Conservation (phyloP, 768 basidiomycete species). For the Kwoniella dejecticola region DNA sequence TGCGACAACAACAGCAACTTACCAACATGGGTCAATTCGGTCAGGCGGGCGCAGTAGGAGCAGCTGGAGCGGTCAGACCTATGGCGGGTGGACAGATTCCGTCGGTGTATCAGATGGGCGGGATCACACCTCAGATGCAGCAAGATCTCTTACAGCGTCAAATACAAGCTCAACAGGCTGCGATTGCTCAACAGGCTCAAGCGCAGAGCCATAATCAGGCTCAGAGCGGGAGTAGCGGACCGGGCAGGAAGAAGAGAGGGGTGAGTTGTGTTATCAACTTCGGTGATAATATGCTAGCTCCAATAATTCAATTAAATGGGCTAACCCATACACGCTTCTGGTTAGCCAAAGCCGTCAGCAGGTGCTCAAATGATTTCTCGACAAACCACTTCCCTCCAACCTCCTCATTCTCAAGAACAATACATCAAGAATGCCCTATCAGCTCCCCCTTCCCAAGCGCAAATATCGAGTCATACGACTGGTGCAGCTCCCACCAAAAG, state of each 20-base stretch:
- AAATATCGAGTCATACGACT: not conserved
- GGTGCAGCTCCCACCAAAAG: not conserved
- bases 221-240: not conserved
- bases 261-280: slow-evolving; percentile 13
- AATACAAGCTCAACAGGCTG: slow-evolving; percentile 12
- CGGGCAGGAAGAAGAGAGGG: slow-evolving; percentile 26
- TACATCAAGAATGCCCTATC: slow-evolving; percentile 32
- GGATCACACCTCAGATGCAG: slow-evolving; percentile 22
- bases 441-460: not conserved
- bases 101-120: not conserved
- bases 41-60: too few relatives aligned
- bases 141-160: slow-evolving; percentile 1
- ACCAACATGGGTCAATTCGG: slow-evolving; percentile 14
- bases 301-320: too few relatives aligned
- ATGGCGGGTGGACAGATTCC: not conserved
- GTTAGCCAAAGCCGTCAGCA: slow-evolving; percentile 21
- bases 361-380: slow-evolving; percentile 19
- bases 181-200: slow-evolving; percentile 12
- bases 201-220: slow-evolving; percentile 10
- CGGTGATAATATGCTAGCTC: too few relatives aligned
- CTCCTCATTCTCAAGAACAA: slow-evolving; percentile 24
- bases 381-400: slow-evolving; percentile 14
- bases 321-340: too few relatives aligned
- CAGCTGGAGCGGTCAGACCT: not conserved
- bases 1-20: slow-evolving; percentile 31